Evolutionary conservation across 2,329 filamentous ascomycete genomes (phyloP), one percentile per base, ranked within the genome.

Genomic region (Trematosphaeria pertusa): DNA sequence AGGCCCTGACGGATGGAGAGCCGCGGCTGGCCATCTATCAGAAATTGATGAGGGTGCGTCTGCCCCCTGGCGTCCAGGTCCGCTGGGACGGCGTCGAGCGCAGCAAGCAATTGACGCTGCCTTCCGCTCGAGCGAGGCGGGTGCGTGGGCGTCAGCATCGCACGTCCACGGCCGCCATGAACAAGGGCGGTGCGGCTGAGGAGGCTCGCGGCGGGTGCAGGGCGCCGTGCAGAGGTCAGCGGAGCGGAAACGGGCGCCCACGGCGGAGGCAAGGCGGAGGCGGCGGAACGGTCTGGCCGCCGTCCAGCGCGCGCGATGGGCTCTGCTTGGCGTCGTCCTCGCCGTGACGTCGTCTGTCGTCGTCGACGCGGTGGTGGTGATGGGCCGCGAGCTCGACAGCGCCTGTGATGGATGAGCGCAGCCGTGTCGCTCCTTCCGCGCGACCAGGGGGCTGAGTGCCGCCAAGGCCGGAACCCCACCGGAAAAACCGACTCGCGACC

Each of bases 1-100:
- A 40, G 24, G 31, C 39, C 48, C 38, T 43, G 44, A 46, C 40
- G 37, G 21, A 12, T 20, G 37, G 43, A 37, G 43, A 47, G 39
- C 39, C 48, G 44, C 26, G 39, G 37, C n/a, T 39, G 15, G 9
- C 18, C 24, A 38, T 33, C 22, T 17, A 36, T 11, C 28, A 18
- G 18, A 14, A 20, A 19, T 12, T 18, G 21, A 40, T 32, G 30
- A 20, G 9, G 31, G 31, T 22, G 34, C 15, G 10, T 19, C 7
- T 33, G 31, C 31, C 8, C 12, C 8, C 8, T 28, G 24, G 12
- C 24, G 24, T 28, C 24, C 31, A 7, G 31, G 31, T 7, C 31
- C n/a, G n/a, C n/a, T n/a, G 15, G 31, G 8, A 17, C 14, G 31
- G 14, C 31, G 7, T 7, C 24, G 8, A 34, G 8, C 15, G 31